Evolutionary conservation across 371 early-diverging fungal species (phyloP).

Genomic region (Mucor racemosus): DNA sequence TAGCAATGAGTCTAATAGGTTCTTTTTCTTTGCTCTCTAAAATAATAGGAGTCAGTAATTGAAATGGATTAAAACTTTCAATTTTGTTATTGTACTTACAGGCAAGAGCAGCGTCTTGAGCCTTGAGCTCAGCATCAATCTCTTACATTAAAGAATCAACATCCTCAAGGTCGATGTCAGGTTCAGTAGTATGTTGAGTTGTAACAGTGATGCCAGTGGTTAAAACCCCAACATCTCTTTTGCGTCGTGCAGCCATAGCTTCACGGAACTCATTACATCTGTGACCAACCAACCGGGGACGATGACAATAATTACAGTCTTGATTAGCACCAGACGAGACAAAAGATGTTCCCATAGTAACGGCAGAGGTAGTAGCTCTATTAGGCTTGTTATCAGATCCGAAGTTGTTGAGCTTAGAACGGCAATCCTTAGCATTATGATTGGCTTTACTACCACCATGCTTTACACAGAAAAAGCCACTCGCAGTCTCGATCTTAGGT

Average conservation of each 20-base stretch:
- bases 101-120: not conserved
- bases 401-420: not conserved
- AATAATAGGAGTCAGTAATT: not conserved
- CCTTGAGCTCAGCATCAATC: not conserved
- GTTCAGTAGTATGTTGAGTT: too few relatives aligned
- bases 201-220: not conserved
- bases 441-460: not conserved
- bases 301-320: not conserved
- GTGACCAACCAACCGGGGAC: not conserved
- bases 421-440: not conserved
- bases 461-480: not conserved
- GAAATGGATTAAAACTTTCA: not conserved
- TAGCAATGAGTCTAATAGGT: too few relatives aligned
- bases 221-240: not conserved
- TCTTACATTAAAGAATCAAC: not conserved
- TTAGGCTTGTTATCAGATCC: not conserved
- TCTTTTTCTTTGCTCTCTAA: not conserved
- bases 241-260: not conserved
- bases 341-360: not conserved
- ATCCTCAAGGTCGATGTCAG: not conserved
- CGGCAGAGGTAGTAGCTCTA: too few relatives aligned
- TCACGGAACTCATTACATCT: not conserved
- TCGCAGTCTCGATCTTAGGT: not conserved
- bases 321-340: too few relatives aligned
- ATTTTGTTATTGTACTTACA: not conserved